Conservation (phyloP, 1,139 yeast species). For the Scheffersomyces titani region DNA sequence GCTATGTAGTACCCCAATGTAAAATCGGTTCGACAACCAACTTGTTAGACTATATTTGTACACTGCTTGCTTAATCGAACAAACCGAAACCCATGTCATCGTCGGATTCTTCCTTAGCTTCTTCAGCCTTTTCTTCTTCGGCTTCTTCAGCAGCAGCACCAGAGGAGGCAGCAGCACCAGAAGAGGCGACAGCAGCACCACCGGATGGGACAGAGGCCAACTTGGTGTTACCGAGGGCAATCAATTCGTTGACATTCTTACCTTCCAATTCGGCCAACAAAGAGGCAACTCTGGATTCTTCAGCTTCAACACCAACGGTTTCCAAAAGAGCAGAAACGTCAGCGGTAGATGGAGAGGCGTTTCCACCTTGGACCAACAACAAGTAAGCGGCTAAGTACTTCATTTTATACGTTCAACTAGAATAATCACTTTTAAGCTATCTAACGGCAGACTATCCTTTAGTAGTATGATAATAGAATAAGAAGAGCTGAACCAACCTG, state of each 20-base stretch:
- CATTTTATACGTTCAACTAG: conserved; percentile 49
- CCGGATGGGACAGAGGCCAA: conserved; percentile 83
- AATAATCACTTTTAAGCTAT: conserved; percentile 62
- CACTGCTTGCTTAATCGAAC: conserved; percentile 60
- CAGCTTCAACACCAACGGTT: conserved; percentile 79
- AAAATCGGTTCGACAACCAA: neutral
- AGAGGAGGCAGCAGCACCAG: conserved; percentile 45
- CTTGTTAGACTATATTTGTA: neutral
- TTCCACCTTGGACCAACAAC: conserved; percentile 84
- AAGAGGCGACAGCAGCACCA: conserved; percentile 73
- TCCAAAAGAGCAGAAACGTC: conserved; percentile 72
- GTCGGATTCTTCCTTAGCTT: conserved; percentile 50
- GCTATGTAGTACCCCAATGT: conserved; percentile 1
- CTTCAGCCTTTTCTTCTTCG: conserved; percentile 39
- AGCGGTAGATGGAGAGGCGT: conserved; percentile 73
- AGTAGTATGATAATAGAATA: neutral
- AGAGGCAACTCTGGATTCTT: conserved; percentile 67
- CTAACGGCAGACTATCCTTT: conserved; percentile 60
- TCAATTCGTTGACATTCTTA: conserved; percentile 71
- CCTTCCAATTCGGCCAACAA: conserved; percentile 75
- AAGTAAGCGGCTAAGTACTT: conserved; percentile 91
- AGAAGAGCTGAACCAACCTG: neutral
- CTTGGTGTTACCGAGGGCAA: conserved; percentile 80
- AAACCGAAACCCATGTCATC: conserved; percentile 90
- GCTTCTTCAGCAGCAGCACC: conserved; percentile 43